phyloP scores from a whole-genome alignment of 441 rosid genomes.

The Melastoma candidum region DNA sequence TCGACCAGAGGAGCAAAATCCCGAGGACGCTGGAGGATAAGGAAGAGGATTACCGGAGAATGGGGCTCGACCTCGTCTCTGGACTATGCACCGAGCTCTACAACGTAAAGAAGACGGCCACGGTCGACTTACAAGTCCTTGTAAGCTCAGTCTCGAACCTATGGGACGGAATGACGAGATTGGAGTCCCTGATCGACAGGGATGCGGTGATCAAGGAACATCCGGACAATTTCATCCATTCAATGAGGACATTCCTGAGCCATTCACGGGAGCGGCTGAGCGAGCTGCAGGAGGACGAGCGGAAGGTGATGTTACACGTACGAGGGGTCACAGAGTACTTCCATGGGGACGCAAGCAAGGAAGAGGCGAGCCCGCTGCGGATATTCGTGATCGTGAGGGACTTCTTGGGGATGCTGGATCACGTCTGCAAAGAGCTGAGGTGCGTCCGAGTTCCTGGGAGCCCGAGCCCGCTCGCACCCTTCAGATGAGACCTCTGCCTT shows the following conservation, averaged over 20 bases:
- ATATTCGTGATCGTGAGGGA: conserved; percentile 97
- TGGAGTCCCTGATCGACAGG: conserved; percentile 33
- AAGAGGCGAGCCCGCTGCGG: conserved; percentile 73
- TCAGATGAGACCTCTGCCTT: conserved; percentile 25
- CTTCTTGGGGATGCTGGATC: conserved; percentile 87
- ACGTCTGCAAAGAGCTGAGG: conserved; percentile 86
- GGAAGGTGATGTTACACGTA: conserved; percentile 54
- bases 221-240: conserved; percentile 34
- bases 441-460: conserved; percentile 43
- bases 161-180: conserved; percentile 48
- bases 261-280: conserved; percentile 53
- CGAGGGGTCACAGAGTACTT: conserved; percentile 82
- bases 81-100: conserved; percentile 72
- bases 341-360: conserved; percentile 79
- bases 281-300: conserved; percentile 64
- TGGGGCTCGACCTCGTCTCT: conserved; percentile 88
- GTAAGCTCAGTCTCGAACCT: conserved; percentile 73
- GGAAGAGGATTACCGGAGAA: conserved; percentile 80
- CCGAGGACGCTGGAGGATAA: conserved; percentile 47
- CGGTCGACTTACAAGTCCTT: conserved; percentile 74
- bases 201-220: conserved; percentile 33
- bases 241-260: conserved; percentile 51
- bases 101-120: conserved; percentile 90
- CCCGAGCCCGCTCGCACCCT: conserved; percentile 74
- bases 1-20: conserved; percentile 47